Base-by-base conservation (phyloP, 805 yeast genomes). In the Tetrapisispora pingtungensis region DNA sequence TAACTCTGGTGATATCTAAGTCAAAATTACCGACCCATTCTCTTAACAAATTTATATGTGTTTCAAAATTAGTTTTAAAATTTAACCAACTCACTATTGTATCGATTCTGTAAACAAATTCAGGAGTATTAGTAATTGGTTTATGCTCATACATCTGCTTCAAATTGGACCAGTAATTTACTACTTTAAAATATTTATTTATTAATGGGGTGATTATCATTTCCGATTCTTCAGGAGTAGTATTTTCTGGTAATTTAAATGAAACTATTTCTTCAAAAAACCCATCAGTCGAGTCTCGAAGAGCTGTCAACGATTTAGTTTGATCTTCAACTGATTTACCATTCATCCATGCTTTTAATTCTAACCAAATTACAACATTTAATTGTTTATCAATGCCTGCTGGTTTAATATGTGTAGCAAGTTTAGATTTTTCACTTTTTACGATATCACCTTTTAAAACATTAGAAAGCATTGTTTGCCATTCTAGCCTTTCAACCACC, bases 371-470 rank as follows among this genome's bases (percentile, higher is more conserved):
- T 50, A 78, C 81, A 45, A 59, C 60, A 24, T 53, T 49, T 22
- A 49, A 47, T 20, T 55, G 53, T 13, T 48, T 49, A 18, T 50
- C 56, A 6, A 70, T 47, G 55, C 59, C 55, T 4, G 54, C 50
- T 31, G 52, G 53, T 40, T 55, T 57, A 13, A 51, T 52, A 46
- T 71, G 79, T 42, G 73, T 75, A 14, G 76, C 78, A 44, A 84
- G 71, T 62, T 81, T 81, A 4, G 85, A 81, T 64, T 90, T 93
- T 57, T 93, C 98, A 12, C 90, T 81, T 31, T 82, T 76, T 18
- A 93, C 88, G 43, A 93, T 95, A 62, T 93, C 97, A 53, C 98
- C 97, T 3, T 94, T 90, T 31, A 93, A 73, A 3, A 93, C 97
- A 3, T 88, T 75, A 10, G 84, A 75, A 40, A 93, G 71, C 95